Conservation (phyloP, 371 early-diverging fungal genomes). For the Amoeboaphelidium occidentale region DNA sequence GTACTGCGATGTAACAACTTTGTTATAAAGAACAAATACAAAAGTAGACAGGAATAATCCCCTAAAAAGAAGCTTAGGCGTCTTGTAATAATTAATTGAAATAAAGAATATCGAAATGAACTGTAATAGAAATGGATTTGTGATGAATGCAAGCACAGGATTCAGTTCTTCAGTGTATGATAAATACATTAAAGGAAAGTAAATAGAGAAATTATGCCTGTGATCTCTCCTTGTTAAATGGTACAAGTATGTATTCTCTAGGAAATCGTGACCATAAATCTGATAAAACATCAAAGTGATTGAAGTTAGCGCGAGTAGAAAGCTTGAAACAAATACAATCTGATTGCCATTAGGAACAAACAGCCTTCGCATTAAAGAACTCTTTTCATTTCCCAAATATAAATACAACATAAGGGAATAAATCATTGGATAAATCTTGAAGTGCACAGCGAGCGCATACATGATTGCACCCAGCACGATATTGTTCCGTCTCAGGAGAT, state of each 20-base stretch:
- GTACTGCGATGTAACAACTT: conserved; percentile 84
- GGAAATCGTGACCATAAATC: conserved; percentile 59
- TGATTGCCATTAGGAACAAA: conserved; percentile 2
- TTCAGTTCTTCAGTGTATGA: conserved; percentile 7
- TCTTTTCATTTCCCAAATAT: conserved; percentile 10
- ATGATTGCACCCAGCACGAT: conserved; percentile 30
- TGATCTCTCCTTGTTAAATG: conserved; percentile 87
- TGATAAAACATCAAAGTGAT: conserved; percentile 5
- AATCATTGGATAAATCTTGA: conserved; percentile 88
- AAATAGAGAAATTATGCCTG: conserved; percentile 89
- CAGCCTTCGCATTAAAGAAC: conserved; percentile 18
- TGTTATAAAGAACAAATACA: conserved; percentile 83
- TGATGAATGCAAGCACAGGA: conserved; percentile 38
- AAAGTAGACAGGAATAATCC: conserved; percentile 84
- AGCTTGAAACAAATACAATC: not conserved
- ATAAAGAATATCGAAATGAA: conserved; percentile 17
- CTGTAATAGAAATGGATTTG: conserved; percentile 35
- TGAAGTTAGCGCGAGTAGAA: not conserved
- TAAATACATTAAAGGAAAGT: conserved; percentile 73
- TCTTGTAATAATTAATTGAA: conserved; percentile 23
- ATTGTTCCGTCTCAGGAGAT: conserved; percentile 26
- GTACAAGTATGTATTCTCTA: conserved; percentile 75
- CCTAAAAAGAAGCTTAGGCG: too few species aligned
- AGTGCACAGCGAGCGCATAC: conserved; percentile 80
- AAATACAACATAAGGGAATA: conserved; percentile 53